Evolutionary conservation across 148 eudicot genomes (phyloP).

Genomic region (Vaccinium myrtillus): DNA sequence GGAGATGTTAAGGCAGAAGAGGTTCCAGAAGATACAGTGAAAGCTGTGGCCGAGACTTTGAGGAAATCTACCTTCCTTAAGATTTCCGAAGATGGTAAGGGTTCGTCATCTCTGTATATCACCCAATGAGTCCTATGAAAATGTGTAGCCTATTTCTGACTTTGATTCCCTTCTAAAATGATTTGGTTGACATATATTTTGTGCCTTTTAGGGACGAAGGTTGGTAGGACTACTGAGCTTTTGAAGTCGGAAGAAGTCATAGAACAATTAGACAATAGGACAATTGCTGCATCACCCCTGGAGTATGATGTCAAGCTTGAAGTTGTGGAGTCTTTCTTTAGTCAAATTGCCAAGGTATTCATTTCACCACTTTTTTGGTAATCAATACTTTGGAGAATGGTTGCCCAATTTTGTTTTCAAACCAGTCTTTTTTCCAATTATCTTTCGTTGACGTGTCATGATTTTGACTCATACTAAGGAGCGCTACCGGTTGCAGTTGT

Average conservation of each 20-base stretch:
- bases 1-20: constrained; percentile 73
- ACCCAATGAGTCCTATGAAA: background rate
- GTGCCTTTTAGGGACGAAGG: constrained; percentile 57
- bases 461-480: background rate
- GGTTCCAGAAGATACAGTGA: constrained; percentile 61
- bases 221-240: constrained; percentile 74
- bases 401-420: background rate
- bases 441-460: background rate
- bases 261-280: constrained; percentile 80
- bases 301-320: constrained; percentile 80
- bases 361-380: background rate
- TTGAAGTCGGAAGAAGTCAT: constrained; percentile 66
- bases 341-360: constrained; percentile 73
- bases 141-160: background rate
- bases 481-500: background rate
- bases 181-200: background rate
- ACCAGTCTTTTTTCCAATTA: background rate
- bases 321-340: constrained; percentile 77
- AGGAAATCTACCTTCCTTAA: constrained; percentile 65
- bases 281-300: constrained; percentile 86
- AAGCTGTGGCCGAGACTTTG: constrained; percentile 73
- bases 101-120: background rate
- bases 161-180: background rate
- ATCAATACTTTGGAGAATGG: background rate
- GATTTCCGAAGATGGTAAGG: constrained; percentile 83